Evolutionary conservation across 2,329 filamentous ascomycete species (phyloP).

Genomic region (Fusarium mangiferae): DNA sequence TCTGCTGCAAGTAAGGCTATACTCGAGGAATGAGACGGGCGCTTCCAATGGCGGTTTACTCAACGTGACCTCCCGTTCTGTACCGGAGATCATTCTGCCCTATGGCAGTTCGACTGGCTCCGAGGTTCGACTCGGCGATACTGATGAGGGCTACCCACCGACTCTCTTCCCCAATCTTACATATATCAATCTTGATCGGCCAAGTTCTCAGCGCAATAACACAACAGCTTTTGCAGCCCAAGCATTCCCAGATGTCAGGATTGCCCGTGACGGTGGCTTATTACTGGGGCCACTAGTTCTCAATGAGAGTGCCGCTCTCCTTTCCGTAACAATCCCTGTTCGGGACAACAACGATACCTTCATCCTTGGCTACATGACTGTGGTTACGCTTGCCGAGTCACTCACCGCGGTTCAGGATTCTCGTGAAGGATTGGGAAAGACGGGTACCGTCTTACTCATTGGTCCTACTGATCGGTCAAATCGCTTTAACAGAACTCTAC

Average conservation of each 20-base stretch:
- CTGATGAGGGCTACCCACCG: conserved; percentile 74
- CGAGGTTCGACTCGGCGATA: conserved; percentile 69
- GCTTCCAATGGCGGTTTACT: conserved; percentile 64
- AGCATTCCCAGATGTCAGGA: conserved; percentile 61
- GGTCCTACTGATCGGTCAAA: conserved; percentile 76
- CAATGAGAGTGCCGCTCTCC: conserved; percentile 77
- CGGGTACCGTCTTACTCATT: conserved; percentile 76
- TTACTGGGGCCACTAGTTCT: conserved; percentile 79
- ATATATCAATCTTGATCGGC: conserved; percentile 60
- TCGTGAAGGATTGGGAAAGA: conserved; percentile 75
- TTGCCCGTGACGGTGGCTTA: conserved; percentile 66
- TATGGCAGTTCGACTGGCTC: conserved; percentile 67
- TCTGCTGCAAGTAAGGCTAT: conserved; percentile 79
- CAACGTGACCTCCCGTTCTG: conserved; percentile 67
- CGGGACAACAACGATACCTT: conserved; percentile 69
- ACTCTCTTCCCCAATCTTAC: conserved; percentile 83
- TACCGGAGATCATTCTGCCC: conserved; percentile 69
- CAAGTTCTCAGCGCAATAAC: conserved; percentile 54
- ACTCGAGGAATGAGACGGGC: conserved; percentile 73
- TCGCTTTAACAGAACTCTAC: conserved; percentile 60
- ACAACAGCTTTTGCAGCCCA: conserved; percentile 57
- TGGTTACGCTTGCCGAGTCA: conserved; percentile 75
- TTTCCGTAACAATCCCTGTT: conserved; percentile 85
- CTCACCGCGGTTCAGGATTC: conserved; percentile 71
- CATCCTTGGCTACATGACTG: conserved; percentile 84